Evolutionary conservation across 148 eudicot species (phyloP).

Genomic region (Nepenthes mirabilis): DNA sequence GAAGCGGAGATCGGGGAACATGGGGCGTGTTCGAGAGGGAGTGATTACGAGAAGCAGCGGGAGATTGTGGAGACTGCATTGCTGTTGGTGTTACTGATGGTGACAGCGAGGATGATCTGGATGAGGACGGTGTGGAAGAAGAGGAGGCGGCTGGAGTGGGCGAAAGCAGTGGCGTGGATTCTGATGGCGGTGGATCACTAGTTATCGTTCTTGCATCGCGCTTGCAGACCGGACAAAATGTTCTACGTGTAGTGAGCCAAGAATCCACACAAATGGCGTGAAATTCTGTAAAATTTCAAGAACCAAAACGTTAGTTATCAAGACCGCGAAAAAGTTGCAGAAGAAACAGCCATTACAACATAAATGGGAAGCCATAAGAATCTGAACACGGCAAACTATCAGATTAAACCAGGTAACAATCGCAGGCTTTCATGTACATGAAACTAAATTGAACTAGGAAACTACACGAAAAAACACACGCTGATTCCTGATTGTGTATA

Average conservation of each 20-base stretch:
- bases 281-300: conserved; percentile 42
- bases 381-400: too few species aligned
- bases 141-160: conserved; percentile 32
- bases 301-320: neutral
- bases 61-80: conserved; percentile 29
- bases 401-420: too few species aligned
- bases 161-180: conserved; percentile 75
- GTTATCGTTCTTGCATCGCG: conserved; percentile 65
- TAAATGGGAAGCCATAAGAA: too few species aligned
- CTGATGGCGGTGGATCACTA: conserved; percentile 70
- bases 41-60: conserved; percentile 21
- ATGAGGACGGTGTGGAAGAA: conserved; percentile 33
- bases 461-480: too few species aligned
- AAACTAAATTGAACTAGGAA: too few species aligned
- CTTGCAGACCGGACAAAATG: conserved; percentile 94
- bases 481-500: too few species aligned
- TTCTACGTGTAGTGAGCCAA: conserved; percentile 95
- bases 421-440: too few species aligned
- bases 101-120: conserved; percentile 31
- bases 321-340: neutral
- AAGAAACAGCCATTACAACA: neutral
- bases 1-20: conserved; percentile 27
- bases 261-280: conserved; percentile 70
- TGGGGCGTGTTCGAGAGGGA: conserved; percentile 41
- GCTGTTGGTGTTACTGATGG: conserved; percentile 52